Base-by-base conservation (phyloP, 345 rosid genomes). In the Citrus mangshanensis region DNA sequence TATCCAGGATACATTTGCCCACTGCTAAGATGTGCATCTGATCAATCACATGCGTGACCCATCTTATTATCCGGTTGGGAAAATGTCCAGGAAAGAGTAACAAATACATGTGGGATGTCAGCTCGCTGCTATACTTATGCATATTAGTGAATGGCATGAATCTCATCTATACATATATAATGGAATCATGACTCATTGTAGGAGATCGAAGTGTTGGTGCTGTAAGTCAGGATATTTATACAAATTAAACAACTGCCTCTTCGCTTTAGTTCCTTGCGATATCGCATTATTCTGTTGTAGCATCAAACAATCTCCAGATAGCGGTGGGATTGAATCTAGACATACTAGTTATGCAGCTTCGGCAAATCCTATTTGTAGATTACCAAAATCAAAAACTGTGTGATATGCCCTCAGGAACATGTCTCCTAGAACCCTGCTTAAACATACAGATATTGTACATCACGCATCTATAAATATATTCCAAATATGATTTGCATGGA, bases 331-430 rank as follows among this genome's bases (percentile, higher is more conserved):
- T 14, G 28, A 59, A 60, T 71, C 60, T 24, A 65, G 27, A 10
- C 51, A 49, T 3, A 46, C 18, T 22, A 7, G 61, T 34, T 72
- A 80, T 46, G 87, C 87, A 35, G 90, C 82, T 54, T 83, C 73
- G 19, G 93, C 91, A 81, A 90, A 88, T 78, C 93, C 93, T 42
- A 88, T 40, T 56, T 83, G 80, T 59, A 68, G 82, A 77, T 88
- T 90, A 25, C 86, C 89, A 8, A 77, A 88, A 73, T 90, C 93
- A 54, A 88, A 90, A 35, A 88, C 87, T 4, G 93, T 82, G 76
- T 90, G 93, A 73, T 88, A 90, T 58, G 88, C 88, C 70, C 88
- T 86, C 82, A 90, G 54, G 82, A 90, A 90, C 46, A 81, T 78
- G 55, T 87, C 87, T 51, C 93, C 93, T 12, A 90, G 82, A 66